Base-by-base conservation (phyloP, 306 rosid genomes). In the Trifolium subterraneum region DNA sequence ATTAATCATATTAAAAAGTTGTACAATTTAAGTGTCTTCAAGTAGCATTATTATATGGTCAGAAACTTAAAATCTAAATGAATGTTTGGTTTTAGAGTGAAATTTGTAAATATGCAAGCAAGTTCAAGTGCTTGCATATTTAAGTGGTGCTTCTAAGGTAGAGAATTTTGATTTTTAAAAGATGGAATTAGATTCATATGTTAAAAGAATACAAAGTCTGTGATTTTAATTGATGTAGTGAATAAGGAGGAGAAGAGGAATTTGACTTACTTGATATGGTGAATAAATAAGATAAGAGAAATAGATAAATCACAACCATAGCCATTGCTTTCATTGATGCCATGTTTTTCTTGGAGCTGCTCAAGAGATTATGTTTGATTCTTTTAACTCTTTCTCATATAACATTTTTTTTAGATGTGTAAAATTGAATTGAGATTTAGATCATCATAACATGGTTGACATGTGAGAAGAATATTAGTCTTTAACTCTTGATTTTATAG, bases 261-360 rank as follows among this genome's bases (percentile, higher is more conserved):
- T 41, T 33, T 5, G 29, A 42, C 89, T 70, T 80, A 86, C 93
- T 62, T 42, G 88, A 81, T 35, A 45, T 48, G 9, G 83, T 77
- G 48, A 70, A 38, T 7, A 76, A 78, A 68, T 77, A 78, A 64
- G 79, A 89, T 65, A 89, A 50, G 38, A 84, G 7, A 51, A 83
- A 38, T 19, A 88, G 67, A 41, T 64, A 25, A 78, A 70, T 12
- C 22, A 65, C 1, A 70, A 64, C 70, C 56, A 67, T 62, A 73
- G 66, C 76, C 82, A 77, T 79, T 59, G 39, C 47, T 42, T 48
- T 31, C 64, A 31, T 31, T 41, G 45, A 11, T 19, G 14, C 42
- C 29, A 22, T 48, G 60, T 22, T 36, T 36, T 3, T 41, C 45
- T 41, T 41, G 33, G 33, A 29, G 33, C 33, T 29, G 33, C 33